Base-by-base conservation (phyloP, 192 early-diverging fungal genomes). In the Linnemannia zychae region DNA sequence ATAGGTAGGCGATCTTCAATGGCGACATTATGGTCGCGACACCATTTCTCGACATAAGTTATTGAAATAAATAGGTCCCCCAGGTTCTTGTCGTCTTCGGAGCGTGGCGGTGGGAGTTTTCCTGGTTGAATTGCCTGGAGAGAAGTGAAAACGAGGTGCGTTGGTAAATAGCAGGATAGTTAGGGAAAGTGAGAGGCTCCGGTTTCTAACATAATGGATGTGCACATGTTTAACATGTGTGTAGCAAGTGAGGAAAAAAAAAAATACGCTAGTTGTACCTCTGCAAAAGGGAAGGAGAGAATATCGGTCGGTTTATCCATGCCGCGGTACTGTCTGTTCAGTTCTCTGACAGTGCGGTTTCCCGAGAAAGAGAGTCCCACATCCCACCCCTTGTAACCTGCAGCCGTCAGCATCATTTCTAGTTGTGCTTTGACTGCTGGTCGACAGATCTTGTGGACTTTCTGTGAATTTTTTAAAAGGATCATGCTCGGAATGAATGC, bases 1-100 rank as follows among this genome's bases (percentile, higher is more conserved):
- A 90, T 82, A 0, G 91, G 91, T n/a, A 94, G 67, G 33, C 92
- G 89, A 1, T 77, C 78, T 40, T 87, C 48, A 24, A 93, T 60
- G 38, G 68, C 67, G 28, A 92, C 89, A n/a, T 87, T 84, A 67
- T 93, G 15, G 16, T 60, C 36, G 20, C 67, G 67, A 72, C 93
- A 94, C 74, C 91, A 90, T 3, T 84, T 50, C 7, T 83, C 28
- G 38, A 94, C 90, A 75, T 91, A 93, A 16, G 86, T 86, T 49
- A 90, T 84, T 3, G 92, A 90, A 67, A 94, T 89, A 44, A 92
- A 89, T 76, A 94, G 89, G 63, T 94, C 93, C 31, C 93, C 93
- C 17, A 94, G 67, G 69, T 92, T 92, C 34, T 80, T 77, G 20
- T 90, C 84, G 33, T 94, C 93, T 15, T 87, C 81, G 20, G 80